A percentile compares a stretch with the other conserved stretches of the same genome.
phyloP scores from a whole-genome alignment of 768 basidiomycete genomes.

The Suillus weaverae region DNA sequence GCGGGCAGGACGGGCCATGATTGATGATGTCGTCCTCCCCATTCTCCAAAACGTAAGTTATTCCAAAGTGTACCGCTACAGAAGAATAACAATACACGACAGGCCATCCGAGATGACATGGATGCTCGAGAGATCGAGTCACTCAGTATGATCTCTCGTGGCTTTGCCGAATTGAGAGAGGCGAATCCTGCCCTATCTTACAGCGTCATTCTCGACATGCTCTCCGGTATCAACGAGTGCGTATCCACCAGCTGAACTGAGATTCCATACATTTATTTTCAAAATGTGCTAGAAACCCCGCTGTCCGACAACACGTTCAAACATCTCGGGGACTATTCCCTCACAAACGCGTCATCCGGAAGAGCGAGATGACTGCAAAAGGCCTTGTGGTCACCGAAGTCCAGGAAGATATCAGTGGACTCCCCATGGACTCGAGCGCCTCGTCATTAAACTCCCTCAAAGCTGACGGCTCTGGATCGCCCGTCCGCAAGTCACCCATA shows the following conservation, averaged over 20 bases:
- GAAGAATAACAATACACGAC: constrained; percentile 12
- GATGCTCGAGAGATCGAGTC: constrained; percentile 87
- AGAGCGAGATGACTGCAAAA: constrained; percentile 82
- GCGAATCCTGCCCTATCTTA: constrained; percentile 86
- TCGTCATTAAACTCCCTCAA: constrained; percentile 29
- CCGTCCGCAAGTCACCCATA: constrained; percentile 78
- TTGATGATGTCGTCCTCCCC: constrained; percentile 85
- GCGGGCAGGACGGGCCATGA: constrained; percentile 66
- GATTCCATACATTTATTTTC: constrained; percentile 8
- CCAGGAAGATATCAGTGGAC: constrained; percentile 64
- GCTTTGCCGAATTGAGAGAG: constrained; percentile 83
- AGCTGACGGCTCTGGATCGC: constrained; percentile 39
- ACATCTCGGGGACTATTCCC: constrained; percentile 81
- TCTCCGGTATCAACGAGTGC: constrained; percentile 90
- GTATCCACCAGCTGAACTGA: constrained; percentile 30
- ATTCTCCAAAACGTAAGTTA: constrained; percentile 67
- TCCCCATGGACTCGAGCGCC: constrained; percentile 39
- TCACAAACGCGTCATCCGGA: constrained; percentile 73
- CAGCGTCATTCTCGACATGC: constrained; percentile 82
- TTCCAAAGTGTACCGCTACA: background rate
- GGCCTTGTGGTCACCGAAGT: constrained; percentile 84
- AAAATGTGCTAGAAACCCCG: constrained; percentile 55
- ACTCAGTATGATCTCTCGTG: constrained; percentile 84
- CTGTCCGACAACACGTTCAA: constrained; percentile 81
- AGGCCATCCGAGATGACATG: constrained; percentile 83